Base-by-base conservation (phyloP, 768 basidiomycete genomes). In the Pisolithus microcarpus region DNA sequence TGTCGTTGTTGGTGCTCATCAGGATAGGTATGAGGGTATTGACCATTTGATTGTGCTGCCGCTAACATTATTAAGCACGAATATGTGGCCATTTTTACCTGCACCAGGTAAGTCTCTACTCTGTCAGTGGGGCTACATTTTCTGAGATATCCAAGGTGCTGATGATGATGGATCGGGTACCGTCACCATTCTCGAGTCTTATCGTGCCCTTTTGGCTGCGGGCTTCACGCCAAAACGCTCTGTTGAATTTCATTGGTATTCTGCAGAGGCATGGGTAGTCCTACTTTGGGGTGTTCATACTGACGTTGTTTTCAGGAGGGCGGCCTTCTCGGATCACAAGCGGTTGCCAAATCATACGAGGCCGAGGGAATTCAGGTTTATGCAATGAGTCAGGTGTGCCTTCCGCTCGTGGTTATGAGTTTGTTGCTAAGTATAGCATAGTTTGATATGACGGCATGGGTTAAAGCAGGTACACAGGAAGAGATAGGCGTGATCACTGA, bases 361-460 rank as follows among this genome's bases (percentile, higher is more conserved):
- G 56, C 63, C 15, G 37, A 50, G 24, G 53, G 50, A 0, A 8
- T 37, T 9, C 9, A 54, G 2, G 58, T 66, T 19, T 66, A 68
- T 52, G 65, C 55, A 6, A 66, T 66, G 65, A 66, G 65, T 38
- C 65, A 66, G 65, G 65, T 66, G 52, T 34, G 18, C 8, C 11
- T 38, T 42, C 6, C 15, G 2, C 13, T 39, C 11, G 18, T 4
- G 3, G 0, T 24, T 6, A 39, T 40, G 8, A 7, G 0, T 13
- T 4, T 48, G 55, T 44, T 60, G 0, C 62, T 38, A 69, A 59
- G n/a, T 65, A 69, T 49, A 68, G n/a, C 61, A 89, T 88, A 86
- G 45, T 46, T 34, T 61, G 89, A 91, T 65, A 91, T 91, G 90
- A 92, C 90, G 19, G 90, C 90, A 50, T 96, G 91, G 91, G 88